Percentiles rank a stretch among this genome's conserved stretches.
phyloP scores from a whole-genome alignment of 805 yeast species.

The Candida rishiriensis region DNA sequence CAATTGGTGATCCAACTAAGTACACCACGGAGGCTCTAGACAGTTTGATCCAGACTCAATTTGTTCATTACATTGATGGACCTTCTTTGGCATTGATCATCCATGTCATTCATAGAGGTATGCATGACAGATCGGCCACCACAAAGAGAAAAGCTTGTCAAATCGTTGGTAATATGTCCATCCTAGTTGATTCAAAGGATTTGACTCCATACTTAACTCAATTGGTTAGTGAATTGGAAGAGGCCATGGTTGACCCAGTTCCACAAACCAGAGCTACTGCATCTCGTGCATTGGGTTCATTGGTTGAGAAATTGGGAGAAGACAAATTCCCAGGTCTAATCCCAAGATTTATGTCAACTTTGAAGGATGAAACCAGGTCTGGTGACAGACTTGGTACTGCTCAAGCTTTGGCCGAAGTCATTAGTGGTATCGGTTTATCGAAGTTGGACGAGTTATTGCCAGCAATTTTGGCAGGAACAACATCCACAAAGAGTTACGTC shows the following conservation, averaged over 20 bases:
- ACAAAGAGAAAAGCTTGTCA: conserved; percentile 94
- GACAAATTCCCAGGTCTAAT: conserved; percentile 90
- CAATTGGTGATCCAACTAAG: conserved; percentile 94
- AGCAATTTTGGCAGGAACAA: conserved; percentile 64
- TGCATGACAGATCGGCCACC: conserved; percentile 89
- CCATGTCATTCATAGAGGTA: conserved; percentile 93
- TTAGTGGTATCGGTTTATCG: conserved; percentile 82
- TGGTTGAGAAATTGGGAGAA: conserved; percentile 95
- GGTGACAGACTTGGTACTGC: conserved; percentile 97
- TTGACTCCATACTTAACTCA: conserved; percentile 76
- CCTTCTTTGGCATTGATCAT: conserved; percentile 94
- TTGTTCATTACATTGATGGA: conserved; percentile 96
- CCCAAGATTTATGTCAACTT: conserved; percentile 68
- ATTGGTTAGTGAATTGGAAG: conserved; percentile 76
- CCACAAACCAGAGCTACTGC: conserved; percentile 97
- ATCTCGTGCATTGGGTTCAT: conserved; percentile 92
- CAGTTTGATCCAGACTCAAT: conserved; percentile 81
- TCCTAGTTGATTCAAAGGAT: conserved; percentile 85
- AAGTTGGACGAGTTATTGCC: conserved; percentile 91
- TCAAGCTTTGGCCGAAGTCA: conserved; percentile 91
- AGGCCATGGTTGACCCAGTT: conserved; percentile 98
- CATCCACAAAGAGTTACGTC: conserved; percentile 59
- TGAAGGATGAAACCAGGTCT: conserved; percentile 70
- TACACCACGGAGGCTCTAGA: conserved; percentile 86
- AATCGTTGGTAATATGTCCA: conserved; percentile 98